Conservation (phyloP, 805 yeast genomes). For the Saccharomyces kudriavzevii region DNA sequence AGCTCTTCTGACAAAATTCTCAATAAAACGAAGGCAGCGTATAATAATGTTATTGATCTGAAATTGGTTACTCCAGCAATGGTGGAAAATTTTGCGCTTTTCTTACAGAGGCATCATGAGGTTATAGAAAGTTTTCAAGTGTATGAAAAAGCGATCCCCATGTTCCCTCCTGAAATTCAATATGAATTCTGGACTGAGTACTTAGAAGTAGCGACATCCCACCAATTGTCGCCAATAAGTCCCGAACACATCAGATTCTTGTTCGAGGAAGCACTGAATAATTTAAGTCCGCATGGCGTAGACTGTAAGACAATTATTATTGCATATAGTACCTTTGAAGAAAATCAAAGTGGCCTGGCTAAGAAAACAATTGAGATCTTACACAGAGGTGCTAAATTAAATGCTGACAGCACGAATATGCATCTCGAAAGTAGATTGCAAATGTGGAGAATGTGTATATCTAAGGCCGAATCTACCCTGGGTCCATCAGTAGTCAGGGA, state of each 20-base stretch:
- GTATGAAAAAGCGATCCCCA: slow-evolving; percentile 59
- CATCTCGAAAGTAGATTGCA: slow-evolving; percentile 25
- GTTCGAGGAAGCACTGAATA: slow-evolving; percentile 58
- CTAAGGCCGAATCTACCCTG: slow-evolving; percentile 33
- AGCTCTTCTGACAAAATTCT: neutral
- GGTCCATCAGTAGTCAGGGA: slow-evolving; percentile 40
- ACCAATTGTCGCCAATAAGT: slow-evolving; percentile 18
- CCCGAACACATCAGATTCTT: slow-evolving; percentile 58
- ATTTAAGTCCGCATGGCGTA: slow-evolving; percentile 38
- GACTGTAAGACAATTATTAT: slow-evolving; percentile 41
- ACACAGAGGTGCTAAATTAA: slow-evolving; percentile 31
- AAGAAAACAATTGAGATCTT: slow-evolving; percentile 44
- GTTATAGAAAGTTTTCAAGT: slow-evolving; percentile 43
- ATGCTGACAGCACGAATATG: slow-evolving; percentile 16
- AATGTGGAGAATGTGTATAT: slow-evolving; percentile 38
- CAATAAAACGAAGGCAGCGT: slow-evolving; percentile 27
- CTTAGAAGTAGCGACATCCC: slow-evolving; percentile 40
- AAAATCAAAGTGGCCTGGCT: slow-evolving; percentile 40
- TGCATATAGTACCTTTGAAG: slow-evolving; percentile 57
- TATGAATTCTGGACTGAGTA: slow-evolving; percentile 70
- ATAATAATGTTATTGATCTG: slow-evolving; percentile 46
- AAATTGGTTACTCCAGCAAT: slow-evolving; percentile 63
- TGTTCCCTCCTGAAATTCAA: slow-evolving; percentile 47
- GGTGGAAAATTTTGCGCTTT: slow-evolving; percentile 57
- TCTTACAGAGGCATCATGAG: slow-evolving; percentile 41